Percentiles rank a stretch among this genome's conserved stretches.
Conservation (phyloP, 805 yeast species). For the Metschnikowia drakensbergensis region DNA sequence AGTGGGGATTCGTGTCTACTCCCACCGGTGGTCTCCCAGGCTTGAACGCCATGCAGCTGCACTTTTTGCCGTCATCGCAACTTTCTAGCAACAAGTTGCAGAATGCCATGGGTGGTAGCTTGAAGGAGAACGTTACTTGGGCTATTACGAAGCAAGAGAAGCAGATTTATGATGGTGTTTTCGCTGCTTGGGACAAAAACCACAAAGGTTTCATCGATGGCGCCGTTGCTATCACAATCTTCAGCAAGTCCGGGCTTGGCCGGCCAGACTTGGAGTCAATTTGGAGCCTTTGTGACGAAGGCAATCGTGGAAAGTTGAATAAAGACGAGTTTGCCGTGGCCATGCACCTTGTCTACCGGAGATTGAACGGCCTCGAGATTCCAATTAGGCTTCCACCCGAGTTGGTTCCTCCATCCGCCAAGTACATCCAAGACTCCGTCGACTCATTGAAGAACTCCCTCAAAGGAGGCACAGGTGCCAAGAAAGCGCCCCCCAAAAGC, state of each 20-base stretch:
- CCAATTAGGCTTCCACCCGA: constrained; percentile 85
- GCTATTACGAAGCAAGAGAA: constrained; percentile 88
- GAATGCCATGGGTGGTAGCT: constrained; percentile 39
- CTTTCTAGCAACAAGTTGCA: constrained; percentile 37
- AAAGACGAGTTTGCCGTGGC: constrained; percentile 93
- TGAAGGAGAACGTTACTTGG: constrained; percentile 61
- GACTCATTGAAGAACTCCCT: constrained; percentile 66
- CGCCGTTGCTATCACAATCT: constrained; percentile 75
- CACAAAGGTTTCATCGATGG: constrained; percentile 73
- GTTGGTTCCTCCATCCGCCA: constrained; percentile 80
- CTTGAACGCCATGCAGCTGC: constrained; percentile 59
- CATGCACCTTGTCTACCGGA: constrained; percentile 92
- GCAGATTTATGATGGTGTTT: constrained; percentile 78
- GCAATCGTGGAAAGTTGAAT: constrained; percentile 77
- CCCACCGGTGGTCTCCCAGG: constrained; percentile 74
- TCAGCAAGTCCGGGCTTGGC: constrained; percentile 85
- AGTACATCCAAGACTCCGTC: constrained; percentile 67
- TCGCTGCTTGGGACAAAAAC: constrained; percentile 77
- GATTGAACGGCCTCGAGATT: constrained; percentile 81
- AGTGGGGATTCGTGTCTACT: constrained; percentile 72
- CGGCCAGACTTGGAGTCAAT: constrained; percentile 84
- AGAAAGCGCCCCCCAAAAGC: constrained; percentile 18
- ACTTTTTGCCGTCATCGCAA: constrained; percentile 56
- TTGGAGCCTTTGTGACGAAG: constrained; percentile 85
- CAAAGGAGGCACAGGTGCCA: constrained; percentile 29